Base-by-base conservation (phyloP, 2,329 filamentous ascomycete species). In the Botrytis galanthina region DNA sequence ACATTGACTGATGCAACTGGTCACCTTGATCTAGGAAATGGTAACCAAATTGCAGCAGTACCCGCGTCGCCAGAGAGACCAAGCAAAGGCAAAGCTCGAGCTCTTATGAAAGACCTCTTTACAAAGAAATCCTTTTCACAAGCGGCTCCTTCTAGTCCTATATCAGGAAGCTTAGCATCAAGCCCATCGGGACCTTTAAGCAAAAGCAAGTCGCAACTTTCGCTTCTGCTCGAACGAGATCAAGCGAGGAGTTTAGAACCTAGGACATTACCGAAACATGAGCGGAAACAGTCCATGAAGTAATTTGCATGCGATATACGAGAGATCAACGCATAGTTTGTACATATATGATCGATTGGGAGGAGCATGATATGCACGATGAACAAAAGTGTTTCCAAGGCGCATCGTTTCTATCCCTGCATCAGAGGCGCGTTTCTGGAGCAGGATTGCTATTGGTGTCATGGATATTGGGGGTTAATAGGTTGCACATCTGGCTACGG, bases 171-270 rank as follows among this genome's bases (percentile, higher is more conserved):
- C 18, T 44, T 48, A 14, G 60, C 29, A n/a, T 42, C 74, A 2
- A 73, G 73, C 22, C 35, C 74, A 14, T 83, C 22, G 81, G 85
- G 39, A 81, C 81, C 22, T 82, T 81, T 90, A 67, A 87, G 84
- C n/a, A 83, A 87, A 73, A 87, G 88, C n/a, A 89, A 86, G 80
- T 90, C 88, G 77, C 88, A 90, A 78, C 82, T 91, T 42, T 87
- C 86, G 16, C 81, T 90, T 6, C 82, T 91, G 1, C 82, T 90
- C 32, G 87, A 89, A 76, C 85, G 86, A 51, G 87, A 87, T 75
- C 87, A 85, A 76, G 81, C 80, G 22, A 80, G 82, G 66, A 79
- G 75, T 57, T 77, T 77, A 29, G 80, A 81, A 29, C 80, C 80
- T 26, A 73, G 73, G 22, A 18, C 57, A 39, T 54, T 57, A 18